Percentiles rank a stretch among this genome's conserved stretches.
Evolutionary conservation across 1,139 yeast genomes (phyloP).

Genomic region (Zygoascus sp.): DNA sequence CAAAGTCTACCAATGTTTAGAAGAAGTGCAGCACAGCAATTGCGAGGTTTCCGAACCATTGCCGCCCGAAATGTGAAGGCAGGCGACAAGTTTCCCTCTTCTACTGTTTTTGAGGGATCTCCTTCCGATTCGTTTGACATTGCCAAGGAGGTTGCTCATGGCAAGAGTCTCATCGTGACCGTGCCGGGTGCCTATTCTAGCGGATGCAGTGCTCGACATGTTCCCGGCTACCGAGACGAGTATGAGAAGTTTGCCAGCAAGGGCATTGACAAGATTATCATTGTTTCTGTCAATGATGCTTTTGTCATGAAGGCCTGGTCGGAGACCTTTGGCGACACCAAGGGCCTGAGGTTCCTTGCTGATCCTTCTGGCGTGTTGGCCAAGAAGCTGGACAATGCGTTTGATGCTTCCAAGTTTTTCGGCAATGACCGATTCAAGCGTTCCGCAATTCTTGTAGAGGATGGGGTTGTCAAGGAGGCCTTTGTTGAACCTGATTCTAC

Average conservation of each 20-base stretch:
- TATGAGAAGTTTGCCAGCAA: conserved; percentile 52
- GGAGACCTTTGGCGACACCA: conserved; percentile 40
- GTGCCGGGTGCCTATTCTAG: conserved; percentile 93
- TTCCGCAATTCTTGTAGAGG: conserved; percentile 68
- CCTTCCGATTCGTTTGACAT: conserved; percentile 65
- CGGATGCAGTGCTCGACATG: conserved; percentile 71
- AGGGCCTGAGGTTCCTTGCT: conserved; percentile 55
- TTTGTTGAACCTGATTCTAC: conserved; percentile 81
- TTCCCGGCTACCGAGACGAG: conserved; percentile 68
- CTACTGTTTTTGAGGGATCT: conserved; percentile 53
- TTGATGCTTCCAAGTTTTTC: conserved; percentile 68
- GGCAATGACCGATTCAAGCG: conserved; percentile 74
- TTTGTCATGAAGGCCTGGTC: conserved; percentile 84
- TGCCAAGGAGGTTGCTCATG: conserved; percentile 49
- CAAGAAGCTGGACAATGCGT: conserved; percentile 55
- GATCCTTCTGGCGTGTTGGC: conserved; percentile 74
- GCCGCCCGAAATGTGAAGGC: conserved; percentile 29
- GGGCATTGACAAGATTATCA: conserved; percentile 56
- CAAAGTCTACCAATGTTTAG: not conserved
- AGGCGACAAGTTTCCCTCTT: conserved; percentile 50
- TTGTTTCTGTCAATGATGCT: conserved; percentile 80
- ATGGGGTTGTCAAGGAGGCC: conserved; percentile 61
- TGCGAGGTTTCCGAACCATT: conserved; percentile 28
- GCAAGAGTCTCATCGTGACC: conserved; percentile 64
- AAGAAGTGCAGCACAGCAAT: conserved; percentile 3